These are phyloP conservation scores for Kuraishia borneana DNA, from an alignment of 805 yeast species.

Conservation along the genomic window DNA sequence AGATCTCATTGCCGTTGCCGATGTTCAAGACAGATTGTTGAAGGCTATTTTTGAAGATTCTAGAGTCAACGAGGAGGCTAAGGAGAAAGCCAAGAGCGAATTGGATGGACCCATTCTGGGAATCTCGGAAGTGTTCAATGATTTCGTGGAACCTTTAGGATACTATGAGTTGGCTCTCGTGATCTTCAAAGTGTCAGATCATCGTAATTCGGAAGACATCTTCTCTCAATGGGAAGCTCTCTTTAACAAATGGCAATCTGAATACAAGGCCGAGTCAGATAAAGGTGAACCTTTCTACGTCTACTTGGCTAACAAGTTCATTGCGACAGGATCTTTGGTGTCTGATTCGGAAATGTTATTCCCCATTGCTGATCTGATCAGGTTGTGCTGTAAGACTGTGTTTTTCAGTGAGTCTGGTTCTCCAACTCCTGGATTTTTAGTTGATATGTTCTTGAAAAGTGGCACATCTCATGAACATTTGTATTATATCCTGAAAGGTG, in stretches of 20 bases:
- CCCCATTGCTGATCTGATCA: constrained; percentile 63
- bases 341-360: constrained; percentile 66
- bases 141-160: constrained; percentile 78
- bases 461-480: constrained; percentile 57
- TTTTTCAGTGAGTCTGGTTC: constrained; percentile 12
- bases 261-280: constrained; percentile 13
- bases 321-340: constrained; percentile 45
- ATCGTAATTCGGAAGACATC: constrained; percentile 76
- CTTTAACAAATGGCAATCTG: constrained; percentile 37
- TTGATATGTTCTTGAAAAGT: constrained; percentile 50
- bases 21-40: constrained; percentile 63
- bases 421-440: constrained; percentile 34
- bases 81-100: constrained; percentile 35
- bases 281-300: constrained; percentile 26
- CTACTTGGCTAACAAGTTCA: constrained; percentile 25
- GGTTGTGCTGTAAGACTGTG: constrained; percentile 49
- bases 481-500: constrained; percentile 50
- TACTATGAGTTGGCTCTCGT: constrained; percentile 73
- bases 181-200: constrained; percentile 76
- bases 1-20: constrained; percentile 79
- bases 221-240: constrained; percentile 69
- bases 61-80: constrained; percentile 36
- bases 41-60: constrained; percentile 37
- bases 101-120: constrained; percentile 58
- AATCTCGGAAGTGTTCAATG: constrained; percentile 74